Evolutionary conservation across 1,284 basidiomycete genomes (phyloP).

Genomic region (Dichomitus squalens): DNA sequence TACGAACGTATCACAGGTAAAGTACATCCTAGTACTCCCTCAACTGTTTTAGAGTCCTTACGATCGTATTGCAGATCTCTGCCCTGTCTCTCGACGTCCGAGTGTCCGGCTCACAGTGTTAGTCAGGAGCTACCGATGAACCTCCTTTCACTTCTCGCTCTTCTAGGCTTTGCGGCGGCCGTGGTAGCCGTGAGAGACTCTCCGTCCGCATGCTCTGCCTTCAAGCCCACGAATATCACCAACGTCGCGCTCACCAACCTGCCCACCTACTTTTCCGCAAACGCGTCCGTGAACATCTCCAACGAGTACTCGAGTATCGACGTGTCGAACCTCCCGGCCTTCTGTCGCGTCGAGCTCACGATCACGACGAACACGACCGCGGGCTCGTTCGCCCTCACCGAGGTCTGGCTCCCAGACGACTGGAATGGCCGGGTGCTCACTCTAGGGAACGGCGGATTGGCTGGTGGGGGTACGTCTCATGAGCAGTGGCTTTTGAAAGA

Average conservation of each 20-base stretch:
- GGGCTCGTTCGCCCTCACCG: slow-evolving; percentile 27
- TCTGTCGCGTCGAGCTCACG: slow-evolving; percentile 25
- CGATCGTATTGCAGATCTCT: too few species aligned
- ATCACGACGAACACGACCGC: slow-evolving; percentile 29
- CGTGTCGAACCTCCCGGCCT: slow-evolving; percentile 20
- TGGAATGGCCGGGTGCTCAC: slow-evolving; percentile 33
- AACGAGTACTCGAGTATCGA: slow-evolving; percentile 27
- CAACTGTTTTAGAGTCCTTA: too few species aligned
- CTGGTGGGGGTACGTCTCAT: slow-evolving; percentile 28
- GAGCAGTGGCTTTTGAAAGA: background rate
- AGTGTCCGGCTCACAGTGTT: too few species aligned
- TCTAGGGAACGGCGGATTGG: slow-evolving; percentile 31
- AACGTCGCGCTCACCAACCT: slow-evolving; percentile 8
- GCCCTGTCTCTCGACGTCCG: too few species aligned
- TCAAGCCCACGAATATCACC: slow-evolving; percentile 6
- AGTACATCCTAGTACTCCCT: too few species aligned
- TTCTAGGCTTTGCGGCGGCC: slow-evolving; percentile 5
- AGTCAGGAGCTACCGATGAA: too few species aligned
- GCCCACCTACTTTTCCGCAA: slow-evolving; percentile 17
- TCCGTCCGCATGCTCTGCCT: slow-evolving; percentile 6
- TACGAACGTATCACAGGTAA: too few species aligned
- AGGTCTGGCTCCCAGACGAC: slow-evolving; percentile 33
- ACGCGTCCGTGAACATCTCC: slow-evolving; percentile 22
- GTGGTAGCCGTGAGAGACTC: slow-evolving; percentile 2
- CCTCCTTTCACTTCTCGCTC: too few species aligned